These are phyloP conservation scores for Ophiocordyceps camponoti-leonardi DNA, from an alignment of 2,329 filamentous ascomycete genomes.

Conservation along the genomic window DNA sequence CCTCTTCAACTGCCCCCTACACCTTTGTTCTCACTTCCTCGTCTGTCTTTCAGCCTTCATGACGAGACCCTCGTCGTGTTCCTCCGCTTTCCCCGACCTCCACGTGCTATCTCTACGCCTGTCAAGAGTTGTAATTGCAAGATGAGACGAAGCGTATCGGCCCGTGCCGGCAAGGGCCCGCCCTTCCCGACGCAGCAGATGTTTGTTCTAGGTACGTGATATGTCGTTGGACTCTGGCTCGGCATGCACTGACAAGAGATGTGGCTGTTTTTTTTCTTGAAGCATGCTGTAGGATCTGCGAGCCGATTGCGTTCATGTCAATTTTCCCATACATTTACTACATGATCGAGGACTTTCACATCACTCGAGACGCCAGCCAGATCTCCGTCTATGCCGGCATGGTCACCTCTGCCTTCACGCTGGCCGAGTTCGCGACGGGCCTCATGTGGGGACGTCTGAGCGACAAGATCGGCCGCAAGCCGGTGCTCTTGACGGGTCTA, in stretches of 20 bases:
- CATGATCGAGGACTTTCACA: constrained; percentile 86
- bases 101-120: too few species aligned
- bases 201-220: constrained; percentile 31
- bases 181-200: constrained; percentile 27
- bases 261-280: background rate
- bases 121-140: background rate
- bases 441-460: constrained; percentile 88
- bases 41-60: background rate
- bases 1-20: background rate
- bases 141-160: constrained; percentile 13
- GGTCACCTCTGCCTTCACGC: constrained; percentile 90
- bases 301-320: constrained; percentile 98
- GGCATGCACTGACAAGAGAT: background rate
- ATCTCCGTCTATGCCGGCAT: constrained; percentile 89
- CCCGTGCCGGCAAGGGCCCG: constrained; percentile 9
- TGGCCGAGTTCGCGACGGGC: constrained; percentile 86
- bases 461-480: constrained; percentile 83
- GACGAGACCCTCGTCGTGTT: too few species aligned
- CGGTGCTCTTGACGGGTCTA: constrained; percentile 77
- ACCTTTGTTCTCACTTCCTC: background rate
- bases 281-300: constrained; percentile 92
- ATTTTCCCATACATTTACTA: constrained; percentile 98
- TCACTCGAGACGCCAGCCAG: constrained; percentile 59
- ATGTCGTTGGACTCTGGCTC: background rate
- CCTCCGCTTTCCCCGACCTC: too few species aligned